These are phyloP conservation scores for Aspergillus amoenus DNA, from an alignment of 2,329 filamentous ascomycete species.

Conservation along the genomic window DNA sequence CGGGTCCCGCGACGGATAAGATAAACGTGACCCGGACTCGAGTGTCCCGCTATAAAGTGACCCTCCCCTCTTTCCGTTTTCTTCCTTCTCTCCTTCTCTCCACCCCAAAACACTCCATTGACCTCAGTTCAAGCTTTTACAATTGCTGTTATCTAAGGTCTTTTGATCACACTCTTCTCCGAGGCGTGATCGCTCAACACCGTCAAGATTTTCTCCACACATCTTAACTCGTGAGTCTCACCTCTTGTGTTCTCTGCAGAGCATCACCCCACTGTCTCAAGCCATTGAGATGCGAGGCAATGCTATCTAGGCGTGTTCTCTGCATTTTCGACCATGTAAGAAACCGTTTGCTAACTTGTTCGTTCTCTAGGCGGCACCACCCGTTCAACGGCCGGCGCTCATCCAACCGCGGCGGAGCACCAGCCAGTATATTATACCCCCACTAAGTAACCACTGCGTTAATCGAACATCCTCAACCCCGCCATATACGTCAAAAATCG, in stretches of 20 bases:
- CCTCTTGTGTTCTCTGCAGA: neutral
- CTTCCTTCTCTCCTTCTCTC: conserved; percentile 3
- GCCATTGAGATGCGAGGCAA: neutral
- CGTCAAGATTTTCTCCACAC: conserved; percentile 98
- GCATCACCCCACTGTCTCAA: neutral
- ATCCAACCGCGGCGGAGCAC: conserved; percentile 80
- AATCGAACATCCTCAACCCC: conserved; percentile 45
- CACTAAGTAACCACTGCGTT: conserved; percentile 41
- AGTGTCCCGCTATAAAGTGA: conserved; percentile 12
- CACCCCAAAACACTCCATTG: conserved; percentile 17
- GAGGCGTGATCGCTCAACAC: conserved; percentile 60
- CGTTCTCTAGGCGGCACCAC: conserved; percentile 71
- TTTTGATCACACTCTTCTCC: conserved; percentile 47
- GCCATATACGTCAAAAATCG: conserved; percentile 46
- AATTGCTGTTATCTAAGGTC: conserved; percentile 40
- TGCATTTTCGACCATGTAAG: neutral
- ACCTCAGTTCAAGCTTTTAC: conserved; percentile 22
- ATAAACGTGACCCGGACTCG: conserved; percentile 11
- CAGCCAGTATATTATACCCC: conserved; percentile 52
- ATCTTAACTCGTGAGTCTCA: conserved; percentile 83
- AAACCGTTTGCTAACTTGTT: conserved; percentile 4
- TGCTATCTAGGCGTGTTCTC: neutral
- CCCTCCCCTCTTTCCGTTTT: neutral
- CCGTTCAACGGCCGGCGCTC: conserved; percentile 96
- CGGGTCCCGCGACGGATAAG: conserved; percentile 9